Base-by-base conservation (phyloP, 331 rosid genomes). In the Erythrophleum ivorense region DNA sequence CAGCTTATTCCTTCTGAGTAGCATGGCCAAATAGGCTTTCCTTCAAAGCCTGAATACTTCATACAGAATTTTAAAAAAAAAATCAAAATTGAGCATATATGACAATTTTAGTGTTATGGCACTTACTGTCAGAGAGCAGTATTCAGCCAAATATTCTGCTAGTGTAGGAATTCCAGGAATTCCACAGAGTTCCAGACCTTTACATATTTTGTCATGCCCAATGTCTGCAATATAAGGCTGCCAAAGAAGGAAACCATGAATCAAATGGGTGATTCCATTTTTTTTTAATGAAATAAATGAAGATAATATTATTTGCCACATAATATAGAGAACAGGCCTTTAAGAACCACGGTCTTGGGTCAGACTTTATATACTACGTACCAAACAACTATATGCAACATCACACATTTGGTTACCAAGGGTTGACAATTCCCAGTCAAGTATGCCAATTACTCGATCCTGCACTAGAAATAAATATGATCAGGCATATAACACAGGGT, bases 331-430 rank as follows among this genome's bases (percentile, higher is more conserved):
- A 80, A 9, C 18, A 41, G 62, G 67, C 55, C 73, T 65, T 65
- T 80, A 33, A 76, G 77, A 2, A 4, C 48, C 60, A 69, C 69
- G 59, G 53, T 74, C 36, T 76, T 36, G 69, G 58, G 72, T 74
- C 82, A 72, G 77, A 60, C 5, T 34, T 74, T 18, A 62, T 70
- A 53, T 31, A 57, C 59, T 48, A 70, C 90, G 43, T 93, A 96
- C 99, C 99, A 93, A 1, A 84, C 88, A 88, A 84, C 89, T 88
- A 80, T 87, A 84, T 40, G 98, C 97, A 68, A 96, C 92, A 75
- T 96, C 99, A 75, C 92, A 91, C 98, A 96, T 96, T 91, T 96
- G 99, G 90, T 93, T 96, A 53, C 99, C 98, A 73, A 96, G 88
- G 63, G 98, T 93, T 74, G 99, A 96, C 76, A 96, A 81, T 87